A percentile compares a stretch with the other conserved stretches of the same genome.
Evolutionary conservation across 768 basidiomycete genomes (phyloP).

Genomic region (Hericium coralloides): DNA sequence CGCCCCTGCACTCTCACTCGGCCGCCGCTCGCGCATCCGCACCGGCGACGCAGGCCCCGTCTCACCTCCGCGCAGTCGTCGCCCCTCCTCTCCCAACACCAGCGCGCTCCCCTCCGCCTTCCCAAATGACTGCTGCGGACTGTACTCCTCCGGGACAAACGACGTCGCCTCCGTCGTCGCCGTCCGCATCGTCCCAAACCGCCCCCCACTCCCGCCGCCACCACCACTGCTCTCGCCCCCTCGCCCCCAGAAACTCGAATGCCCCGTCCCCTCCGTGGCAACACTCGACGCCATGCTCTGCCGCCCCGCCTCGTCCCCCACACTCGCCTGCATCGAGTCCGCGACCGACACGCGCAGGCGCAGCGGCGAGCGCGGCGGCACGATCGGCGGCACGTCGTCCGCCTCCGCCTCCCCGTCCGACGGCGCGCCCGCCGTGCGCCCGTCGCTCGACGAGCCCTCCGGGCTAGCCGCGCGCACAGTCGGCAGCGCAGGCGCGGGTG

Average conservation of each 20-base stretch:
- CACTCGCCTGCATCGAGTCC: constrained; percentile 14
- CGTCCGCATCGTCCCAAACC: constrained; percentile 76
- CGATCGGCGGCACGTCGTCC: constrained; percentile 31
- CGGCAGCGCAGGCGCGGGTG: constrained; percentile 34
- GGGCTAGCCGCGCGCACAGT: constrained; percentile 50
- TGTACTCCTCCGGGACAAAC: constrained; percentile 36
- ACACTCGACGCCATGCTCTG: constrained; percentile 58
- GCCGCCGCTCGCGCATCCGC: constrained; percentile 42
- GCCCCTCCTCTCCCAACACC: constrained; percentile 17
- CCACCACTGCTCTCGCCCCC: constrained; percentile 28
- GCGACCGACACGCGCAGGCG: constrained; percentile 25
- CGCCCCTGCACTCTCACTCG: constrained; percentile 50
- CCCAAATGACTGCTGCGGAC: constrained; percentile 41
- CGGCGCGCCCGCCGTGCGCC: constrained; percentile 6
- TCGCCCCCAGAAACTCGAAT: constrained; percentile 55
- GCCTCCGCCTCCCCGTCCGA: constrained; percentile 21
- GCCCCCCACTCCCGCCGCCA: constrained; percentile 33
- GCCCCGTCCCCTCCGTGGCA: constrained; percentile 44
- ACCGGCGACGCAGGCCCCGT: constrained; percentile 16
- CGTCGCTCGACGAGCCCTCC: constrained; percentile 26
- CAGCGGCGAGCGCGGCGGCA: constrained; percentile 44
- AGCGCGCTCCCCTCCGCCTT: constrained; percentile 55
- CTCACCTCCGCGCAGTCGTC: neutral
- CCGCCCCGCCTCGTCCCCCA: constrained; percentile 29
- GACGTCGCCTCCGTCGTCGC: constrained; percentile 76